These are phyloP conservation scores for Ustilago loliicola DNA, from an alignment of 1,284 basidiomycete genomes.

Conservation along the genomic window DNA sequence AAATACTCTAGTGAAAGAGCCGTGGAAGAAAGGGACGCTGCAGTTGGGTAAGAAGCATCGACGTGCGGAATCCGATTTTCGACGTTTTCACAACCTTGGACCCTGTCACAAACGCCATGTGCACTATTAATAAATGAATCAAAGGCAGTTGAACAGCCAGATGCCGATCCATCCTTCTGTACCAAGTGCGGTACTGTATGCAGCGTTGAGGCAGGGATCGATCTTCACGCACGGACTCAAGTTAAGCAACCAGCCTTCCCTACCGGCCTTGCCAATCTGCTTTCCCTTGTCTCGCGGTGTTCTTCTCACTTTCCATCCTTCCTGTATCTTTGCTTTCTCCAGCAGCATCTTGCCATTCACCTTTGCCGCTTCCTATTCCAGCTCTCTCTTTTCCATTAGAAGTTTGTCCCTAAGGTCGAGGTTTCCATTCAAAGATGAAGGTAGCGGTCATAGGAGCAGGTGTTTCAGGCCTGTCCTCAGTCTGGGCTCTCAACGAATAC, in stretches of 20 bases:
- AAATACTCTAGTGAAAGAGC: no score
- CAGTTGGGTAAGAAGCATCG: neutral
- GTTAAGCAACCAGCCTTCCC: neutral
- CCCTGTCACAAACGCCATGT: neutral
- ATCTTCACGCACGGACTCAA: conserved; percentile 8
- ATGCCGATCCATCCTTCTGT: neutral
- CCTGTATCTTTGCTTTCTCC: conserved; percentile 7
- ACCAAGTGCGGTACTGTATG: no score
- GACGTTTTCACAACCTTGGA: no score
- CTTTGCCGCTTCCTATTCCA: neutral
- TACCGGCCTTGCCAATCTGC: neutral
- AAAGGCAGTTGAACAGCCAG: neutral
- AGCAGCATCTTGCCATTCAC: neutral
- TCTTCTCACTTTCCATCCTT: neutral
- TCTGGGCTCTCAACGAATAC: conserved; percentile 85
- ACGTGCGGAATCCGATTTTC: no score
- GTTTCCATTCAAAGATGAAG: conserved; percentile 38
- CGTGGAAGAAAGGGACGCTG: neutral
- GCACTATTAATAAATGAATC: neutral
- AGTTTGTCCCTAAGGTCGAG: no score
- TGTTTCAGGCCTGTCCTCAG: conserved; percentile 81
- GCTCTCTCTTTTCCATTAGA: neutral
- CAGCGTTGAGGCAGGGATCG: conserved; percentile 9
- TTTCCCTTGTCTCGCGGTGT: neutral
- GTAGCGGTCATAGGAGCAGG: conserved; percentile 84